Evolutionary conservation across 1,284 basidiomycete genomes (phyloP).

Genomic region (Cystobasidium slooffiae): DNA sequence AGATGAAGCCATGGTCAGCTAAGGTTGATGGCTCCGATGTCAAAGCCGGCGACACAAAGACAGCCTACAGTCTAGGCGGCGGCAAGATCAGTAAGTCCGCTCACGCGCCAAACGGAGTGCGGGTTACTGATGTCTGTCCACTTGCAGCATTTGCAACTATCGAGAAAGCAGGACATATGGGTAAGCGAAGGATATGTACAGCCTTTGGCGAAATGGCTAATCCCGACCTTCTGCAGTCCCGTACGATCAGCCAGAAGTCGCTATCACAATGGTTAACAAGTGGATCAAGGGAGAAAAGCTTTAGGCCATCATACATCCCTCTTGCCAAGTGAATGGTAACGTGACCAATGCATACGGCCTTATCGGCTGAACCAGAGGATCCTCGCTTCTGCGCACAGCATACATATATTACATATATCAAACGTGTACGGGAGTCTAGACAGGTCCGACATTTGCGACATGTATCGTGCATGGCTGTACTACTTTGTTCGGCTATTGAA

Average conservation of each 20-base stretch:
- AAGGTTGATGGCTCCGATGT: constrained; percentile 44
- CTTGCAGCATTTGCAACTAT: constrained; percentile 48
- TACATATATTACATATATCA: too few relatives aligned
- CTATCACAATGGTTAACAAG: constrained; percentile 53
- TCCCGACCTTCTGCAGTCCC: constrained; percentile 43
- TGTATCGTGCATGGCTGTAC: too few relatives aligned
- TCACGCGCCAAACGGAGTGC: not conserved
- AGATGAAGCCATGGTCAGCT: constrained; percentile 34
- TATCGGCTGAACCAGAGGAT: too few relatives aligned
- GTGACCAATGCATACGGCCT: too few relatives aligned
- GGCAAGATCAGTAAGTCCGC: constrained; percentile 33
- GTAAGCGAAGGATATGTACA: constrained; percentile 23
- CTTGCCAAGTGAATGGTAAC: too few relatives aligned
- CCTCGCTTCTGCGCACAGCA: too few relatives aligned
- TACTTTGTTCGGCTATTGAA: constrained; percentile 53
- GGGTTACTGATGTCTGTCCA: not conserved
- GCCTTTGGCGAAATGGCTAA: not conserved
- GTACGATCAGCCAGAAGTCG: constrained; percentile 52
- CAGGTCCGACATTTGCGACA: too few relatives aligned
- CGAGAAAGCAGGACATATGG: constrained; percentile 53
- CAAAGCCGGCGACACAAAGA: constrained; percentile 55
- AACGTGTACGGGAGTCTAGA: too few relatives aligned
- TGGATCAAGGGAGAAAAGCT: constrained; percentile 19
- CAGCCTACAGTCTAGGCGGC: constrained; percentile 46
- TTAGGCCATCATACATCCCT: not conserved